Percentiles rank a stretch among this genome's conserved stretches.
Evolutionary conservation across 2,329 filamentous ascomycete genomes (phyloP).

Genomic region (Aspergillus jensenii): DNA sequence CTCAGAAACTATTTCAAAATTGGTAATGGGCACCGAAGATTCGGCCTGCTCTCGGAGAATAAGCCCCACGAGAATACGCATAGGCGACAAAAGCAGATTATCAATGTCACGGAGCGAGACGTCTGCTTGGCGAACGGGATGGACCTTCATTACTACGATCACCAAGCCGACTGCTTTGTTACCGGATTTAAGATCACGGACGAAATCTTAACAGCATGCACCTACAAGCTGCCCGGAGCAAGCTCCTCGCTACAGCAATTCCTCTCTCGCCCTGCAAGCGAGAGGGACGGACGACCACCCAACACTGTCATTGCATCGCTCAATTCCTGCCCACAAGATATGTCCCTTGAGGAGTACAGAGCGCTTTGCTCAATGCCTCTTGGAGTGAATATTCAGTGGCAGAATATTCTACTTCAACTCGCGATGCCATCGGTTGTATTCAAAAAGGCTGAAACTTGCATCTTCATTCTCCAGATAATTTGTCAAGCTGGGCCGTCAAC

Average conservation of each 20-base stretch:
- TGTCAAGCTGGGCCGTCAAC: slow-evolving; percentile 47
- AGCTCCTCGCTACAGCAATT: slow-evolving; percentile 42
- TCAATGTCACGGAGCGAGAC: slow-evolving; percentile 25
- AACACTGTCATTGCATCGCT: slow-evolving; percentile 58
- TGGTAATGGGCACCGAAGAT: slow-evolving; percentile 15
- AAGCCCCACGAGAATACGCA: slow-evolving; percentile 42
- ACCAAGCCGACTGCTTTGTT: slow-evolving; percentile 18
- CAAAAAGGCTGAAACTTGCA: slow-evolving; percentile 48
- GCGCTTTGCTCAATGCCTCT: slow-evolving; percentile 51
- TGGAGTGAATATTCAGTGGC: slow-evolving; percentile 54
- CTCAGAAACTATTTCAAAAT: slow-evolving; percentile 13
- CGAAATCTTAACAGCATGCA: slow-evolving; percentile 34
- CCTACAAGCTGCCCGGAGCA: slow-evolving; percentile 27
- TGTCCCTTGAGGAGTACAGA: slow-evolving; percentile 57
- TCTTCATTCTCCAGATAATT: slow-evolving; percentile 52
- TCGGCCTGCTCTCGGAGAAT: slow-evolving; percentile 36
- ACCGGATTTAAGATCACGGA: slow-evolving; percentile 16
- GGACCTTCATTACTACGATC: slow-evolving; percentile 31
- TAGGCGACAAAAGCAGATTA: slow-evolving; percentile 21
- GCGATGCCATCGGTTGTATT: slow-evolving; percentile 51
- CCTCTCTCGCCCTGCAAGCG: slow-evolving; percentile 30
- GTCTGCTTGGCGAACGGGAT: slow-evolving; percentile 52
- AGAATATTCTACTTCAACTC: slow-evolving; percentile 57
- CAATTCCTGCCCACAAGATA: slow-evolving; percentile 45
- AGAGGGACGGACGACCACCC: slow-evolving; percentile 27